Percentiles rank a stretch among this genome's conserved stretches.
phyloP scores from a whole-genome alignment of 2,329 filamentous ascomycete genomes.

The Neopestalotiopsis clavispora region DNA sequence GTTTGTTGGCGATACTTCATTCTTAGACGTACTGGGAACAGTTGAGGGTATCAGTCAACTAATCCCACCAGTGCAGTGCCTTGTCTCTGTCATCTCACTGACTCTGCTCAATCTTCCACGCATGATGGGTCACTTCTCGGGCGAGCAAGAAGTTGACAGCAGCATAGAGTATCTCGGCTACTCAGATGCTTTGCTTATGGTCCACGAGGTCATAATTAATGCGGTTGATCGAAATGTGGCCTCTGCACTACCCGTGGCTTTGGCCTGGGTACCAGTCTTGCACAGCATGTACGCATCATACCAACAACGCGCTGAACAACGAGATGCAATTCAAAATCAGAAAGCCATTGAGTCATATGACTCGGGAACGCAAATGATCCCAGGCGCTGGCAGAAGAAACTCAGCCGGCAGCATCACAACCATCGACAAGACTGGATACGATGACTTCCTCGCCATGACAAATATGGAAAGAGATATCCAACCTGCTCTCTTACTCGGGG shows the following conservation, averaged over 20 bases:
- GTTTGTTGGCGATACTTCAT: conserved; percentile 70
- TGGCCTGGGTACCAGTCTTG: conserved; percentile 82
- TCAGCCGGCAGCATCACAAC: conserved; percentile 67
- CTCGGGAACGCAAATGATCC: conserved; percentile 52
- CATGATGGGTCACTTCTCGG: conserved; percentile 60
- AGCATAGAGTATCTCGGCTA: conserved; percentile 68
- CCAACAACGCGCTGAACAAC: conserved; percentile 63
- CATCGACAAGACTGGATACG: conserved; percentile 64
- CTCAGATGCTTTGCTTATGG: conserved; percentile 69
- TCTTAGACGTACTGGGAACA: conserved; percentile 67
- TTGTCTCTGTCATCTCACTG: conserved; percentile 74
- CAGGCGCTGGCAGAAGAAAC: conserved; percentile 53
- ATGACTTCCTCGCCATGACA: conserved; percentile 58
- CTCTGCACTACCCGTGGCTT: conserved; percentile 73
- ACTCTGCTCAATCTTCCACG: conserved; percentile 70
- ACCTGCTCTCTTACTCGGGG: conserved; percentile 56
- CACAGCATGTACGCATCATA: conserved; percentile 71
- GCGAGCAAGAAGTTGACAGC: conserved; percentile 49
- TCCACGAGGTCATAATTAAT: conserved; percentile 73
- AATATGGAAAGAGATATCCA: conserved; percentile 57
- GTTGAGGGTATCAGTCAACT: conserved; percentile 42
- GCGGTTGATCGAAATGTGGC: conserved; percentile 61
- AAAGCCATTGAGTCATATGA: conserved; percentile 59
- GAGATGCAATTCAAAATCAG: conserved; percentile 63
- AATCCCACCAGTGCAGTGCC: conserved; percentile 68